These are phyloP conservation scores for Tolypocladium inflatum DNA, from an alignment of 2,329 filamentous ascomycete genomes.

Conservation along the genomic window DNA sequence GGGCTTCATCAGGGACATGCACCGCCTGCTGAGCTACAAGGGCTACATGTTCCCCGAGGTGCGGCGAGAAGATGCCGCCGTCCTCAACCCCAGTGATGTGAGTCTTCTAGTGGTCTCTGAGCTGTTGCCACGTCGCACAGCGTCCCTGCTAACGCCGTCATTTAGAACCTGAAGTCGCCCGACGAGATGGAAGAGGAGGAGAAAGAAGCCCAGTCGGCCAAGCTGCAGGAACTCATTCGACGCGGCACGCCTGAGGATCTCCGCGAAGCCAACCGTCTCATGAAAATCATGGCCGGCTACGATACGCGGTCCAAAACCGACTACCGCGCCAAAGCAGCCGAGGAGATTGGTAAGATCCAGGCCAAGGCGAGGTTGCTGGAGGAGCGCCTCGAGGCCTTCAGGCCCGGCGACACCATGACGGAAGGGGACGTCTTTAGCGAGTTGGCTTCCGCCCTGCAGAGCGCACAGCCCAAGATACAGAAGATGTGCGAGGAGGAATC, in stretches of 20 bases:
- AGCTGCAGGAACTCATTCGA: constrained; percentile 91
- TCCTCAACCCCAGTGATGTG: constrained; percentile 94
- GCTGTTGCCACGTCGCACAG: constrained; percentile 20
- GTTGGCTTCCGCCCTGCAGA: constrained; percentile 78
- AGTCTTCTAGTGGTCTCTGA: constrained; percentile 27
- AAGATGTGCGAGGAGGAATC: constrained; percentile 99
- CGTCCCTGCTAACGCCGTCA: constrained; percentile 15
- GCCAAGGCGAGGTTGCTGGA: constrained; percentile 89
- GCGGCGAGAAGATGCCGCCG: constrained; percentile 85
- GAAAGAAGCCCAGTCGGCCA: constrained; percentile 88
- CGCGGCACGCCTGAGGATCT: constrained; percentile 85
- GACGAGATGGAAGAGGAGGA: constrained; percentile 99
- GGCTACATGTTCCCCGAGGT: constrained; percentile 94
- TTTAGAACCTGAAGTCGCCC: constrained; percentile 82
- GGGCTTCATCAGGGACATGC: constrained; percentile 96
- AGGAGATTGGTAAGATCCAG: constrained; percentile 90
- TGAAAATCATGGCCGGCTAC: constrained; percentile 99
- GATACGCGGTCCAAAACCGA: constrained; percentile 94
- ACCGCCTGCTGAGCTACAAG: constrained; percentile 89
- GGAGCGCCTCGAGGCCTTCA: constrained; percentile 80
- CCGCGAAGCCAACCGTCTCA: constrained; percentile 92
- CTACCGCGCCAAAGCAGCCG: constrained; percentile 93
- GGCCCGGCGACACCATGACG: constrained; percentile 67
- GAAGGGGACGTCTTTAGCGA: constrained; percentile 68
- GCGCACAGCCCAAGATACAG: constrained; percentile 95